Evolutionary conservation across 1,284 basidiomycete species (phyloP), one percentile per base, ranked within the genome.

Genomic region (Ceratobasidium sp.): DNA sequence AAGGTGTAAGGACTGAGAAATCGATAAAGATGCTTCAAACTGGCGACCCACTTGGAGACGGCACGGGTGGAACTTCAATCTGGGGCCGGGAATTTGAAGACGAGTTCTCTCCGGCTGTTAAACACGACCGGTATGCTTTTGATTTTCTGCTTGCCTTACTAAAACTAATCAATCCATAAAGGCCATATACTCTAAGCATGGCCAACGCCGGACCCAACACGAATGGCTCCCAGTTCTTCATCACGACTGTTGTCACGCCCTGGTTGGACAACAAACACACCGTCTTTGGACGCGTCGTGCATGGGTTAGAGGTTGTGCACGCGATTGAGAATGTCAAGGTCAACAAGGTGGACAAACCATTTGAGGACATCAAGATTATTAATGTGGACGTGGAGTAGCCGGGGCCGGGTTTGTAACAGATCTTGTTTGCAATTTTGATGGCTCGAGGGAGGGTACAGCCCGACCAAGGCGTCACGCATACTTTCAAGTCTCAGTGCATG

Each of bases 201-300:
- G 97, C 97, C n/a, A 99, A 99, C 74, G 92, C 94, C 1, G 96
- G 97, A 0, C 90, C 94, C 0, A 84, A 84, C 65, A 99, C 97
- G 43, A 99, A 99, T 77, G 97, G 91, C 1, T 93, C 91, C 2
- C 96, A 99, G 78, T 99, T 99, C 83, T 99, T 99, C 81, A 96
- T 99, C 77, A 99, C 97, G 1, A 98, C 95, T 1, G 95, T 91
- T 1, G 91, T 96, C 12, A 94, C 93, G 4, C 94, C 95, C 6
- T 98, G 95, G 94, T 82, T 99, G 64, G 93, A 96, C 79, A 96
- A 94, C 77, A 99, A 99, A 77, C 94, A 98, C 77, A 95, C 93
- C 0, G 93, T 96, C 73, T 96, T 96, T 75, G 93, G 94, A 8
- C 87, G 93, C 13, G 90, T 93, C 22, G 75, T 83, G 53, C 81